Base-by-base conservation (phyloP, 208 protist genomes). In the Tetramitus jugosus region DNA sequence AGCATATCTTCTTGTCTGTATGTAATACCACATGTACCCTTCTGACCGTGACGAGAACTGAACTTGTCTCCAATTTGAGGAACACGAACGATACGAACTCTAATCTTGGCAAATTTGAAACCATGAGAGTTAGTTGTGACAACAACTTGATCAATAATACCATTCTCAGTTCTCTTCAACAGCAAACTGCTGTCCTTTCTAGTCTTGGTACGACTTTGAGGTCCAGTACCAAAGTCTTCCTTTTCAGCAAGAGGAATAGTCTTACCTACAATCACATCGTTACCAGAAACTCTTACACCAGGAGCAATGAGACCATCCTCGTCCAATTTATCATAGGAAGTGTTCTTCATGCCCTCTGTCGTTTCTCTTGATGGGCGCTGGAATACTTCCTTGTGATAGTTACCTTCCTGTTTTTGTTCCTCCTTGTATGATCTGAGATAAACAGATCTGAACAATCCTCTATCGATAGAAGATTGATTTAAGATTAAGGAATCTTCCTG, bases 51-150 rank as follows among this genome's bases (percentile, higher is more conserved):
- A 52, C 96, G 89, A 45, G 88, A 95, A 13, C 90, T 91, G 80
- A 99, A 99, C 82, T 99, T 99, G 81, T 99, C 97, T 42, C 97
- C 96, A 80, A 98, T 91, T 82, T 99, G 94, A 14, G 96, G 96
- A 49, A 93, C 93, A 79, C 97, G 89, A 40, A 95, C 90, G 4
- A 85, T 88, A 52, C 97, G 86, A 4, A 98, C 86, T 77, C 94
- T 90, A 23, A 99, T 91, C 83, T 98, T 98, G 43, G 88, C 87
- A 76, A 92, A 90, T 69, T 88, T 86, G 10, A 81, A 62, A 64
- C 91, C 94, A 13, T 95, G 88, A 39, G 85, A 83, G 83, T 93
- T 94, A 26, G 92, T 91, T 29, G 95, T 95, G n/a, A 98, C 74
- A 80, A 96, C 85, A 3, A 98, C 94, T 61, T 79, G 79, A 82